Evolutionary conservation across 768 basidiomycete species (phyloP).

Genomic region (Pisolithus orientalis): DNA sequence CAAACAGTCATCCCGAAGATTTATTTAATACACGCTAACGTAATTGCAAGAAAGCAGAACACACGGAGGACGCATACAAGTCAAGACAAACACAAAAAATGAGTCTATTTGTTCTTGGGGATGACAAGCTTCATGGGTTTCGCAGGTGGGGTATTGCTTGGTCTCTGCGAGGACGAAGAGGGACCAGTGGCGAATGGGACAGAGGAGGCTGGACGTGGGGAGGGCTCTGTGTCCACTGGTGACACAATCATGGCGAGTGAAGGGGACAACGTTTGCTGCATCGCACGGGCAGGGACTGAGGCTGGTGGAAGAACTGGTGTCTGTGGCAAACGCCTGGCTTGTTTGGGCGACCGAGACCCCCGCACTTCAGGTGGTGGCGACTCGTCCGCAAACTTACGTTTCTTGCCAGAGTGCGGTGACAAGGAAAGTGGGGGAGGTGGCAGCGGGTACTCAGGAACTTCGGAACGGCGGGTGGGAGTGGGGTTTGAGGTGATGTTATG

Average conservation of each 20-base stretch:
- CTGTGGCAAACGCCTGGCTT: constrained; percentile 26
- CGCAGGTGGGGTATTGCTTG: constrained; percentile 22
- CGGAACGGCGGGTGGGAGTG: constrained; percentile 14
- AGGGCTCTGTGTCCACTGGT: constrained; percentile 27
- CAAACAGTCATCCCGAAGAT: background rate
- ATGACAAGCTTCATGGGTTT: constrained; percentile 26
- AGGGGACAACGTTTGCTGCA: constrained; percentile 30
- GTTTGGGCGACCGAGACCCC: constrained; percentile 27
- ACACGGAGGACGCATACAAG: background rate
- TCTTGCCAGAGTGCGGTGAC: constrained; percentile 28
- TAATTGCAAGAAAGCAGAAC: constrained; percentile 1
- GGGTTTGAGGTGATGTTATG: constrained; percentile 15
- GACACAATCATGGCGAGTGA: constrained; percentile 32
- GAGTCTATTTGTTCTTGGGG: constrained; percentile 23
- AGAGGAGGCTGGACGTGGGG: constrained; percentile 25
- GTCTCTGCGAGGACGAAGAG: constrained; percentile 12
- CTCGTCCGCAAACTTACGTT: constrained; percentile 30
- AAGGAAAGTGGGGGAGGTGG: constrained; percentile 5
- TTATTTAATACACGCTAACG: background rate
- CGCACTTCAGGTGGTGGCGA: constrained; percentile 13
- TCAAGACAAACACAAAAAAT: background rate
- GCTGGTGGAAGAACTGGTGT: constrained; percentile 24
- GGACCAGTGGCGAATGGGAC: constrained; percentile 12
- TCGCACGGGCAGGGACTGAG: constrained; percentile 21
- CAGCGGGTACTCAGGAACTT: constrained; percentile 17